Evolutionary conservation across 805 yeast species (phyloP).

Genomic region (Kockiozyma suomiensis): DNA sequence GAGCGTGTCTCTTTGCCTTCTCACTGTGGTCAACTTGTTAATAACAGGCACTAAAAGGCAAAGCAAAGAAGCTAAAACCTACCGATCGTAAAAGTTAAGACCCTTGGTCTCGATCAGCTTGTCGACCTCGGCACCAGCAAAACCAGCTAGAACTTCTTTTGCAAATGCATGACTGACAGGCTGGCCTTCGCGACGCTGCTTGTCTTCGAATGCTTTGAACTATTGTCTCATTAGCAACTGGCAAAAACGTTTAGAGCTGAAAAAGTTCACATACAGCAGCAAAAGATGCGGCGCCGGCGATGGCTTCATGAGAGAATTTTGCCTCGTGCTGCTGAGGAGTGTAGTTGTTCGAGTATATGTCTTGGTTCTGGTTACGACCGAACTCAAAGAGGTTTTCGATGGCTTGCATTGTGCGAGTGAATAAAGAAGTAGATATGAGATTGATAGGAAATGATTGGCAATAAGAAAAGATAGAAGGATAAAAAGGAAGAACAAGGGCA

Average conservation of each 20-base stretch:
- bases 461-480: too few species aligned
- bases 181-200: constrained; percentile 40
- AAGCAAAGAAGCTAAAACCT: too few species aligned
- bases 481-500: too few species aligned
- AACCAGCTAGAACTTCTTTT: constrained; percentile 38
- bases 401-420: constrained; percentile 32
- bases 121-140: constrained; percentile 41
- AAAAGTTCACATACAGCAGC: constrained; percentile 32
- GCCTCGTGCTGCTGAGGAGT: constrained; percentile 36
- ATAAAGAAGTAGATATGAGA: too few species aligned
- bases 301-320: constrained; percentile 39
- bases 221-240: background rate
- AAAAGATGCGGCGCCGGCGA: constrained; percentile 41
- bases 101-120: constrained; percentile 41
- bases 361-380: constrained; percentile 18
- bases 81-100: constrained; percentile 37
- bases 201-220: constrained; percentile 39
- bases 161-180: constrained; percentile 40
- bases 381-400: constrained; percentile 19
- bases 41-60: background rate
- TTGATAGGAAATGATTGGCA: too few species aligned
- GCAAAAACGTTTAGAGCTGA: background rate
- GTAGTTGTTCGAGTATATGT: constrained; percentile 21
- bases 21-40: constrained; percentile 12
- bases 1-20: constrained; percentile 35